Evolutionary conservation across 1,284 basidiomycete genomes (phyloP).

Genomic region (Ustilago hordei): DNA sequence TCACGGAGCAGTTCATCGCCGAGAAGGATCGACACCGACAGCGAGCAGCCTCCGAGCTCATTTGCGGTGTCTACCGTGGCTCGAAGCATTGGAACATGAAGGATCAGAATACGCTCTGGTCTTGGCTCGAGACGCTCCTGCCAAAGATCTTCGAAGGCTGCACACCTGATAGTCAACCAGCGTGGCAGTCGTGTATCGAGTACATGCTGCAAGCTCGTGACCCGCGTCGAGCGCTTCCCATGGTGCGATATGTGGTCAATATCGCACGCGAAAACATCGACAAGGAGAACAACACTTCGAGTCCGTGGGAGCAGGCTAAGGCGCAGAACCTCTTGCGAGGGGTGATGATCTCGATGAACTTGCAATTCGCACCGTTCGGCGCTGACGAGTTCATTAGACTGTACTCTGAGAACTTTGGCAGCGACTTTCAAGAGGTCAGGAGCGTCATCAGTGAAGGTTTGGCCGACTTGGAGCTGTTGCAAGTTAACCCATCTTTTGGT

Average conservation of each 20-base stretch:
- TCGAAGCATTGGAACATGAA: slow-evolving; percentile 88
- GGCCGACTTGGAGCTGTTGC: slow-evolving; percentile 69
- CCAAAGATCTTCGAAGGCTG: slow-evolving; percentile 77
- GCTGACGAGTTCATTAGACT: slow-evolving; percentile 58
- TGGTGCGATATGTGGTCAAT: slow-evolving; percentile 76
- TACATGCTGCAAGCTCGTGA: slow-evolving; percentile 80
- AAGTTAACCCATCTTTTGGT: slow-evolving; percentile 78
- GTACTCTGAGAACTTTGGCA: slow-evolving; percentile 64
- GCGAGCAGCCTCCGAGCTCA: slow-evolving; percentile 86
- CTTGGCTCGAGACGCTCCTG: slow-evolving; percentile 81
- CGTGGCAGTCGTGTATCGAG: slow-evolving; percentile 71
- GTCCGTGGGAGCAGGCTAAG: slow-evolving; percentile 60
- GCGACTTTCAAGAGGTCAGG: slow-evolving; percentile 70
- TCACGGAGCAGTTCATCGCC: slow-evolving; percentile 77
- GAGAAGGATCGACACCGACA: slow-evolving; percentile 86
- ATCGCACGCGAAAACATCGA: slow-evolving; percentile 50
- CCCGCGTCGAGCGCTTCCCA: slow-evolving; percentile 81
- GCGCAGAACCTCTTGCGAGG: slow-evolving; percentile 74
- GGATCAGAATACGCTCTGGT: slow-evolving; percentile 78
- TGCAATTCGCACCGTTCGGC: slow-evolving; percentile 52
- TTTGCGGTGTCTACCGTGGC: slow-evolving; percentile 80
- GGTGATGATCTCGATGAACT: slow-evolving; percentile 51
- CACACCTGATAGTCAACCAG: slow-evolving; percentile 71
- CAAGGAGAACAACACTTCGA: slow-evolving; percentile 47
- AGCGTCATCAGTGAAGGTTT: slow-evolving; percentile 70